These are phyloP conservation scores for Polysphondylium violaceum DNA, from an alignment of 78 protist species.

Conservation along the genomic window DNA sequence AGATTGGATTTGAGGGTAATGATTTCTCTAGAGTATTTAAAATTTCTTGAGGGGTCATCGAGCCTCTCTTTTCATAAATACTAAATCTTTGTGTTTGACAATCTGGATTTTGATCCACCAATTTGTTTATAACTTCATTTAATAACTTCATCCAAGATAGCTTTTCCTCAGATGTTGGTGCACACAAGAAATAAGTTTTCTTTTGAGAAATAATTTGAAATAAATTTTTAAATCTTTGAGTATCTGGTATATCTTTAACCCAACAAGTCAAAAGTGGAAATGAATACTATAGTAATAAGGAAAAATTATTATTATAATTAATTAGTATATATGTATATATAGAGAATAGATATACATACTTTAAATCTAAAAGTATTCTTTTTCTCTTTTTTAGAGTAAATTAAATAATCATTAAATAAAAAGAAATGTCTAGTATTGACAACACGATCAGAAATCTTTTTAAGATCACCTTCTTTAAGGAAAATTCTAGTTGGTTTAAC, in stretches of 20 bases:
- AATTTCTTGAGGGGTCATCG: conserved; percentile 45
- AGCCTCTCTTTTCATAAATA: conserved; percentile 48
- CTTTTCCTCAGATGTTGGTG: conserved; percentile 50
- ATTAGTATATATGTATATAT: not conserved
- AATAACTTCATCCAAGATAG: conserved; percentile 46
- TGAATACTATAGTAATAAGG: not conserved
- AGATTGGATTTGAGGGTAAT: conserved; percentile 15
- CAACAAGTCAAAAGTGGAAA: conserved; percentile 61
- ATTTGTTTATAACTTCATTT: conserved; percentile 60
- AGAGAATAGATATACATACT: not conserved
- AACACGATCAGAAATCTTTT: conserved; percentile 69
- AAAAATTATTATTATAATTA: not conserved
- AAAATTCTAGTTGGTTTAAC: conserved; percentile 50
- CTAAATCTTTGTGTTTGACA: conserved; percentile 5
- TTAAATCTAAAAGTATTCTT: conserved; percentile 40
- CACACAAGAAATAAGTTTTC: conserved; percentile 58
- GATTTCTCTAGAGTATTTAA: conserved; percentile 15
- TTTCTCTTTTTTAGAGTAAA: conserved; percentile 47
- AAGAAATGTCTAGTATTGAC: conserved; percentile 73
- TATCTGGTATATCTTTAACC: conserved; percentile 69
- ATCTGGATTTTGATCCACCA: conserved; percentile 43
- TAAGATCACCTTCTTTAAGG: conserved; percentile 59
- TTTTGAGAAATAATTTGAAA: conserved; percentile 57
- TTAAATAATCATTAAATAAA: conserved; percentile 49
- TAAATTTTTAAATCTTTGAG: conserved; percentile 22